These are phyloP conservation scores for Tricholoma sp. DNA, from an alignment of 768 basidiomycete genomes.

Conservation along the genomic window DNA sequence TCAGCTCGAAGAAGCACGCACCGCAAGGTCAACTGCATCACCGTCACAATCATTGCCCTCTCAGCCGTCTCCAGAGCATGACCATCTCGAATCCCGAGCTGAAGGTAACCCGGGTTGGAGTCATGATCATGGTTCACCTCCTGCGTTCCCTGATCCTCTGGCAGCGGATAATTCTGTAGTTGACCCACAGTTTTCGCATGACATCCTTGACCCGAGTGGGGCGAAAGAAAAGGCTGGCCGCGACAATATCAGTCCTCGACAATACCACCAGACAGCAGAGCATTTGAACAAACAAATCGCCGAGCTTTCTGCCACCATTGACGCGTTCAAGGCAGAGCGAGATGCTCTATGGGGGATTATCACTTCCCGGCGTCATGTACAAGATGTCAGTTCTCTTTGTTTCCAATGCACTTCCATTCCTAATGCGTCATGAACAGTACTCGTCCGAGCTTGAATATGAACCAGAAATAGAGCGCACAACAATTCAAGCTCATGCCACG, in stretches of 20 bases:
- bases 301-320: conserved; percentile 27
- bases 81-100: background rate
- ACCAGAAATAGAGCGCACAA: background rate
- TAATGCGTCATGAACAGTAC: background rate
- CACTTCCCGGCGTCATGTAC: background rate
- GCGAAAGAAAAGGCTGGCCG: background rate
- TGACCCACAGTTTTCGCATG: background rate
- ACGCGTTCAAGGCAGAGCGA: conserved; percentile 34
- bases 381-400: background rate
- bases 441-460: background rate
- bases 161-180: background rate
- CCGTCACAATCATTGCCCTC: background rate
- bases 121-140: background rate
- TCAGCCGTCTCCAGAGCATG: background rate
- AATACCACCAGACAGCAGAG: background rate
- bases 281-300: conserved; percentile 32
- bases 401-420: background rate
- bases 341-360: conserved; percentile 13
- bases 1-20: background rate
- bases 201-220: background rate
- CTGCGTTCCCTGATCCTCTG: background rate
- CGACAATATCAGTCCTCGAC: background rate
- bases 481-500: background rate
- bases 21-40: background rate
- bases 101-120: background rate